These are phyloP conservation scores for Nothophoma quercina DNA, from an alignment of 2,329 filamentous ascomycete genomes.

Conservation along the genomic window DNA sequence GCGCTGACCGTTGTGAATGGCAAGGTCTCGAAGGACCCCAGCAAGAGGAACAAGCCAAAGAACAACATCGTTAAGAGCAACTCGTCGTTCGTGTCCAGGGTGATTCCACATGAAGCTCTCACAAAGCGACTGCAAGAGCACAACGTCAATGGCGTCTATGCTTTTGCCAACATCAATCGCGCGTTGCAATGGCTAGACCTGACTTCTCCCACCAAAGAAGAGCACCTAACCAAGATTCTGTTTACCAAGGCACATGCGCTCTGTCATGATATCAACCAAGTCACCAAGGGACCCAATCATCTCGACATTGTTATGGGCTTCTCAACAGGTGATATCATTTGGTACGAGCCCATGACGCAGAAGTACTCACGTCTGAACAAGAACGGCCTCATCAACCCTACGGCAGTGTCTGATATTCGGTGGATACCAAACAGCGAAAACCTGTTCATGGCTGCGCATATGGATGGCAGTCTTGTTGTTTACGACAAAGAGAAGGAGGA, in stretches of 20 bases:
- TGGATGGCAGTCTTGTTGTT: conserved; percentile 88
- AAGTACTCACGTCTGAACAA: conserved; percentile 97
- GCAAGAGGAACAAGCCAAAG: conserved; percentile 90
- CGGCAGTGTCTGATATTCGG: conserved; percentile 83
- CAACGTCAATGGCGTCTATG: conserved; percentile 79
- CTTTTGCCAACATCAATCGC: conserved; percentile 94
- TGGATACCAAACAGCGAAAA: conserved; percentile 97
- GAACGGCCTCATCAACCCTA: conserved; percentile 89
- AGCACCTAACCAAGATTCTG: conserved; percentile 92
- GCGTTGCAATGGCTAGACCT: conserved; percentile 97
- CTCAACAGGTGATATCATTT: conserved; percentile 95
- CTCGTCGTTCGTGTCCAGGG: conserved; percentile 96
- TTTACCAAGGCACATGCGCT: conserved; percentile 97
- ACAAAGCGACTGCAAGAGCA: conserved; percentile 82
- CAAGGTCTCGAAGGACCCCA: conserved; percentile 71
- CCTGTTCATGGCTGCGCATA: conserved; percentile 88
- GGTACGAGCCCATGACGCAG: conserved; percentile 97
- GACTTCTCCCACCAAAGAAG: conserved; percentile 77
- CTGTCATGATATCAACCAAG: conserved; percentile 88
- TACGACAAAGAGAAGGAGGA: conserved; percentile 99
- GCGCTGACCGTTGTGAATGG: conserved; percentile 67
- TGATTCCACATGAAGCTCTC: conserved; percentile 86
- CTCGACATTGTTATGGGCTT: conserved; percentile 95
- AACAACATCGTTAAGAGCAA: conserved; percentile 99
- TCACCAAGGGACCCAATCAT: conserved; percentile 81